phyloP scores from a whole-genome alignment of 768 basidiomycete genomes.

The Amanita brunnescens region DNA sequence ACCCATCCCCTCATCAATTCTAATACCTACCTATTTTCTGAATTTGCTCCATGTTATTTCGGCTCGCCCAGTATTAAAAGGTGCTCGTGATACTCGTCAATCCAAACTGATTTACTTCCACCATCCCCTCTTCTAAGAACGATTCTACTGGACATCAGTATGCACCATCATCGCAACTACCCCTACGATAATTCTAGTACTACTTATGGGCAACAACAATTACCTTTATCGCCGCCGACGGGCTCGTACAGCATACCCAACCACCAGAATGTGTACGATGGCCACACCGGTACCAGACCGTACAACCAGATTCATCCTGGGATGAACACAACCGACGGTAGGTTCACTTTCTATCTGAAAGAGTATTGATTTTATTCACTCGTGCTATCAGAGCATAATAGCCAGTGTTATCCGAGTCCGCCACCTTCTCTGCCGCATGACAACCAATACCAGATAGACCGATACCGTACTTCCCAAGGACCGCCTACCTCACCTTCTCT shows the following conservation, averaged over 20 bases:
- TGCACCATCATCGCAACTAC: conserved; percentile 32
- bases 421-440: conserved; percentile 9
- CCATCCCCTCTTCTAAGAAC: conserved; percentile 11
- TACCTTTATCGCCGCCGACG: conserved; percentile 17
- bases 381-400: not conserved
- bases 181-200: conserved; percentile 30
- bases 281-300: conserved; percentile 21
- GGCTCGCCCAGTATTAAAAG: conserved; percentile 34
- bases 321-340: conserved; percentile 15
- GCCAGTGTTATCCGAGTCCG: conserved; percentile 8
- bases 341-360: not conserved
- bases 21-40: conserved; percentile 15
- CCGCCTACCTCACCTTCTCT: conserved; percentile 17
- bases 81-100: conserved; percentile 12
- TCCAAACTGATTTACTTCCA: conserved; percentile 11
- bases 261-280: conserved; percentile 21
- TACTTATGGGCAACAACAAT: conserved; percentile 22
- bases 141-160: conserved; percentile 12
- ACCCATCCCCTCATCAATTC: conserved; percentile 3
- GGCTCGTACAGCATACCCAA: conserved; percentile 20
- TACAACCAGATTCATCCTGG: conserved; percentile 20
- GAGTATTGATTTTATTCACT: not conserved
- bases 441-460: conserved; percentile 10
- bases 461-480: conserved; percentile 16
- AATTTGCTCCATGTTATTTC: conserved; percentile 32